A percentile compares a stretch with the other conserved stretches of the same genome.
phyloP scores from a whole-genome alignment of 495 filamentous ascomycete genomes.

The Choiromyces venosus region DNA sequence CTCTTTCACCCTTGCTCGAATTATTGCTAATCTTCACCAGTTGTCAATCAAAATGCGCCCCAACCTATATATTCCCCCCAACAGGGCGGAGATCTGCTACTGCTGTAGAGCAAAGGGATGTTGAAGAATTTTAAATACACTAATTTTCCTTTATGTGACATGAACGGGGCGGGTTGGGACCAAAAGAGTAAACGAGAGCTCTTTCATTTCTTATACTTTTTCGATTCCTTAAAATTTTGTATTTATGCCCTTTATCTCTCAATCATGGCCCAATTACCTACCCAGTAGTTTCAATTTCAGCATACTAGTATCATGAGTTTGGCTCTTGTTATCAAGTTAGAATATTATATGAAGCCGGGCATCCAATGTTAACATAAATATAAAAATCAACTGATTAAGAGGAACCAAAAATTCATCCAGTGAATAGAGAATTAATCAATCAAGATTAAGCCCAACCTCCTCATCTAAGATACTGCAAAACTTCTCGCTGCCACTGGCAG shows the following conservation, averaged over 20 bases:
- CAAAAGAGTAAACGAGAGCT: background rate
- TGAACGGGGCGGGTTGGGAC: background rate
- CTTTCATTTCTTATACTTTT: background rate
- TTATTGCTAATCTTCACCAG: conserved; percentile 34
- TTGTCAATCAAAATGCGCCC: conserved; percentile 63
- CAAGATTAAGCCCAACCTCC: conserved; percentile 34
- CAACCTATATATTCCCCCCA: conserved; percentile 56
- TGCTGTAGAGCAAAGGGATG: conserved; percentile 43
- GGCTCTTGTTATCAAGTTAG: background rate
- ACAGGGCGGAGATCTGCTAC: conserved; percentile 54
- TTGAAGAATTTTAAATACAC: background rate
- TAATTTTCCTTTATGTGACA: background rate
- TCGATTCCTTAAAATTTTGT: background rate
- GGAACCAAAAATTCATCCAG: background rate
- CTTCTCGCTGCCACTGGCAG: conserved; percentile 22
- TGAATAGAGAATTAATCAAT: conserved; percentile 9
- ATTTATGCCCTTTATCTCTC: background rate
- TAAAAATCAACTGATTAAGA: background rate
- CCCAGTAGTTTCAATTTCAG: background rate
- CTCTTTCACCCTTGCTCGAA: background rate
- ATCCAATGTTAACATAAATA: background rate
- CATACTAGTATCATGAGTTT: background rate
- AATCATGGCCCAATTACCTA: background rate
- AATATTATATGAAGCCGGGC: background rate
- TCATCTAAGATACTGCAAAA: conserved; percentile 32